Evolutionary conservation across 768 basidiomycete genomes (phyloP), one percentile per base, ranked within the genome.

Genomic region (Termitomyces sp.): DNA sequence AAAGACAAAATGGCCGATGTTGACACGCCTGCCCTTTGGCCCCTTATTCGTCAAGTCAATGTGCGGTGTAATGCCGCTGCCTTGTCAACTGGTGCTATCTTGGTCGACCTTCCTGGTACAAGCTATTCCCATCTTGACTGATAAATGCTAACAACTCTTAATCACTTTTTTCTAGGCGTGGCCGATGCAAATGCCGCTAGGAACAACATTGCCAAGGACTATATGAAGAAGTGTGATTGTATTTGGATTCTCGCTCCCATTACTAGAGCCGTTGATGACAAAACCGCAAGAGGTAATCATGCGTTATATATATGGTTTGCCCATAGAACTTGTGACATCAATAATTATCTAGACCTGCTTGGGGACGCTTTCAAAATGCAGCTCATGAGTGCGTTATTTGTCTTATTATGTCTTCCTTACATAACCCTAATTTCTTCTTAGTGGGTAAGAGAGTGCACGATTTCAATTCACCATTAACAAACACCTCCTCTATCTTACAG

Each of bases 171-270:
- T 13, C 33, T 5, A 81, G 81, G 80, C 74, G 83, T 85, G 28
- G 84, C 84, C 13, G 86, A 88, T 67, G 83, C 85, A 18, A 88
- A 88, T 67, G 84, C 84, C 12, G 86, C 86, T 15, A 74, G 85
- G 58, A 84, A 83, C 67, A 82, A 74, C 52, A 87, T 88, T 48
- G 84, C 86, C 2, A 85, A 85, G 67, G 79, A 83, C 35, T 87
- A 87, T 69, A 85, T 87, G 84, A 87, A 87, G 68, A 86, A 83
- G 59, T 83, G 81, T 56, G 75, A 84, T 51, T 85, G 82, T 57
- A 81, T 87, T 39, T 88, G 85, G 85, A 84, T 87, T 65, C 68
- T 87, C n/a, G 86, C 86, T 2, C 85, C 86, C 4, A 87, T 87
- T 52, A 84, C 80, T 36, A 67, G 85, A 16, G 86, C 86, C 40